Evolutionary conservation across 257 asterid species (phyloP).

Genomic region (Fraxinus quadrangulata): DNA sequence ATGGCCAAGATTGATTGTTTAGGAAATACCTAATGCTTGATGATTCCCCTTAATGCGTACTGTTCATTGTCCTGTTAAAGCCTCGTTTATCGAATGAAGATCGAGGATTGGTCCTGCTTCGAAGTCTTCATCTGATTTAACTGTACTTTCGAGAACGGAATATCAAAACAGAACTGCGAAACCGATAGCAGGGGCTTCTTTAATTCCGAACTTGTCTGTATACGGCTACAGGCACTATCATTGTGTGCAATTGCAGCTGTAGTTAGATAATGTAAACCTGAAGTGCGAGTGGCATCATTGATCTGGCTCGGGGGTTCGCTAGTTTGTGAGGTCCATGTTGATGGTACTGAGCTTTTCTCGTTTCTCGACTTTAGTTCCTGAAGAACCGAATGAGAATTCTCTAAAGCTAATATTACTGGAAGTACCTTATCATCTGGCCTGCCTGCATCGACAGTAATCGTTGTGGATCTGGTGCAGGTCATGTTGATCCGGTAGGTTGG

Average conservation of each 20-base stretch:
- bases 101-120: slow-evolving; percentile 2
- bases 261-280: neutral
- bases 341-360: slow-evolving; percentile 37
- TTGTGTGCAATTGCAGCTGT: neutral
- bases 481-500: neutral
- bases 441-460: slow-evolving; percentile 4
- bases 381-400: slow-evolving; percentile 44
- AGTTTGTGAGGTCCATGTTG: neutral
- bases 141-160: slow-evolving; percentile 64
- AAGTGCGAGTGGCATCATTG: neutral
- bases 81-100: neutral
- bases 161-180: slow-evolving; percentile 53
- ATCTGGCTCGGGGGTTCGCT: neutral
- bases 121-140: slow-evolving; percentile 48
- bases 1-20: slow-evolving; percentile 13
- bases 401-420: slow-evolving; percentile 70
- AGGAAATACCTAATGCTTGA: neutral
- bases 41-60: neutral
- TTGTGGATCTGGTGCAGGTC: neutral
- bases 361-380: slow-evolving; percentile 46
- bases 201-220: neutral
- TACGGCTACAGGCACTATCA: neutral
- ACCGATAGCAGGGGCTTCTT: neutral
- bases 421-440: slow-evolving; percentile 31
- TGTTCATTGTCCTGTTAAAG: neutral